Percentiles rank a stretch among this genome's conserved stretches.
phyloP scores from a whole-genome alignment of 371 early-diverging fungal species.

The Apophysomyces sp. region DNA sequence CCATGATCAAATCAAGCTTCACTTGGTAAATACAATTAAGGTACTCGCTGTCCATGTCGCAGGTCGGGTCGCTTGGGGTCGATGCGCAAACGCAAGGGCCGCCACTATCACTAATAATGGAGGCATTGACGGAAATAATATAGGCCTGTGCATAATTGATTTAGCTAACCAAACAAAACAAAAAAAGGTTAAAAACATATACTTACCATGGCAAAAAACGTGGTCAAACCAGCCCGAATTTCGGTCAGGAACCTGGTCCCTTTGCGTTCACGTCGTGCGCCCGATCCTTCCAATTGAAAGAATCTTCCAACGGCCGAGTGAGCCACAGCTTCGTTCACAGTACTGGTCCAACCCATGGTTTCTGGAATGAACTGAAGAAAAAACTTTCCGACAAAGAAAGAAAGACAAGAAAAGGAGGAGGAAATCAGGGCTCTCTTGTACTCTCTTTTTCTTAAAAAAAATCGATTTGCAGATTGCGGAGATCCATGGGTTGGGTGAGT shows the following conservation, averaged over 20 bases:
- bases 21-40: conserved; percentile 59
- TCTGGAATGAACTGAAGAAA: no score
- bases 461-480: background rate
- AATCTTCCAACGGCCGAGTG: conserved; percentile 53
- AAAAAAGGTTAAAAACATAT: background rate
- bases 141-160: conserved; percentile 14
- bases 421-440: background rate
- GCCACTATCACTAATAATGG: conserved; percentile 75
- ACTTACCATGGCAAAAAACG: conserved; percentile 39
- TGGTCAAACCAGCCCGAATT: conserved; percentile 65
- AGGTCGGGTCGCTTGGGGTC: conserved; percentile 44
- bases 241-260: conserved; percentile 66
- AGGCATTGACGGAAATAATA: conserved; percentile 64
- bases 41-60: conserved; percentile 52
- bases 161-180: background rate
- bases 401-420: background rate
- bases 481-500: background rate
- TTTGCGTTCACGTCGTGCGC: conserved; percentile 50
- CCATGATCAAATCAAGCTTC: conserved; percentile 70
- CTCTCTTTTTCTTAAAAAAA: background rate
- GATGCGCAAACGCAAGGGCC: conserved; percentile 68
- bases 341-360: conserved; percentile 32
- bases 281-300: conserved; percentile 68
- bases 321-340: conserved; percentile 56
- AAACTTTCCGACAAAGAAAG: background rate